Conservation (phyloP, 768 basidiomycete genomes). For the Boletus rubescentipes region DNA sequence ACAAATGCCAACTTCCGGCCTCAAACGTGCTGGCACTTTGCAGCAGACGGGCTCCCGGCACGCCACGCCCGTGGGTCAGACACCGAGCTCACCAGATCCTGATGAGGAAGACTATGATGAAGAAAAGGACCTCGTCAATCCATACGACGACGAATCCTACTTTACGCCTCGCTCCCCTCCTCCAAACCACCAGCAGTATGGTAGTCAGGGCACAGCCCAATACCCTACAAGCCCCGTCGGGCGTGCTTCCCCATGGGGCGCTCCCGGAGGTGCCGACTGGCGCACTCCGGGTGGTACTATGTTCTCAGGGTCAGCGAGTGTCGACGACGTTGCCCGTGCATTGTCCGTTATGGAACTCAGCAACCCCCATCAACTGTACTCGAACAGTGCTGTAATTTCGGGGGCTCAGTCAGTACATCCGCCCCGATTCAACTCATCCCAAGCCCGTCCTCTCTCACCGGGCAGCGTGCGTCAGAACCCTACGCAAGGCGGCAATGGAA, state of each 20-base stretch:
- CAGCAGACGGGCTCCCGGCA: conserved; percentile 44
- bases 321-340: conserved; percentile 79
- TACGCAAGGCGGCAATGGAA: conserved; percentile 38
- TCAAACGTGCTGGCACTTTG: conserved; percentile 77
- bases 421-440: conserved; percentile 62
- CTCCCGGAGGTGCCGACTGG: conserved; percentile 58
- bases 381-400: conserved; percentile 33
- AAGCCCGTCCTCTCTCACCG: conserved; percentile 45
- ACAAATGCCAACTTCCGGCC: conserved; percentile 47
- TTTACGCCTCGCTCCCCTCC: conserved; percentile 47
- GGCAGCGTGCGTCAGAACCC: conserved; percentile 39
- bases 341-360: conserved; percentile 66
- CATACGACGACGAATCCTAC: conserved; percentile 53
- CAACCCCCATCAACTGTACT: conserved; percentile 30
- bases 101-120: conserved; percentile 55
- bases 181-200: conserved; percentile 42
- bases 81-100: conserved; percentile 49
- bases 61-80: conserved; percentile 29
- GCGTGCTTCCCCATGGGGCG: conserved; percentile 65
- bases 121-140: conserved; percentile 42
- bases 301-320: conserved; percentile 34
- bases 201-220: conserved; percentile 34
- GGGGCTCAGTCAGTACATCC: conserved; percentile 58
- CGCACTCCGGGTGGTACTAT: conserved; percentile 41
- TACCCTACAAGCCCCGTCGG: conserved; percentile 58